Evolutionary conservation across 129 eudicot genomes (phyloP).

Genomic region (Centella asiatica): DNA sequence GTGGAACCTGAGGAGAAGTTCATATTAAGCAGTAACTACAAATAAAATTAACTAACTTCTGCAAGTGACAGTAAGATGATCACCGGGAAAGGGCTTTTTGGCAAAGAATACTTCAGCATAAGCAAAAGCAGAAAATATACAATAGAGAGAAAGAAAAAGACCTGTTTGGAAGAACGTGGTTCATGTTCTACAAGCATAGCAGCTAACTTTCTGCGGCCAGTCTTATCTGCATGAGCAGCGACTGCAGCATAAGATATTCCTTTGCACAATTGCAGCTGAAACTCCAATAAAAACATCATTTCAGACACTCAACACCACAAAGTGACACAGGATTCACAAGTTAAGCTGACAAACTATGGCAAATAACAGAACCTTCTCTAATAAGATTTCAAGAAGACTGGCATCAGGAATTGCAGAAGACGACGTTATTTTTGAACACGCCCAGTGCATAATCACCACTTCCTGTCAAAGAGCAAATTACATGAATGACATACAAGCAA

Average conservation of each 20-base stretch:
- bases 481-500: background rate
- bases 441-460: conserved; percentile 98
- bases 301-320: conserved; percentile 14
- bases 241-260: conserved; percentile 98
- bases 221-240: conserved; percentile 98
- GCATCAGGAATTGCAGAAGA: conserved; percentile 68
- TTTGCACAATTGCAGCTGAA: conserved; percentile 82
- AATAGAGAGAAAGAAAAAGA: conserved; percentile 12
- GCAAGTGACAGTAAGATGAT: background rate
- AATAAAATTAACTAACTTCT: background rate
- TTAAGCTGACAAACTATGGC: background rate
- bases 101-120: background rate
- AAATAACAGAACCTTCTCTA: conserved; percentile 55
- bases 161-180: conserved; percentile 97
- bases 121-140: background rate
- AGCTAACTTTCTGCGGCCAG: conserved; percentile 89
- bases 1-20: conserved; percentile 62
- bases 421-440: conserved; percentile 76
- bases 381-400: conserved; percentile 66
- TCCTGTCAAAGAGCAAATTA: conserved; percentile 43
- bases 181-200: conserved; percentile 98
- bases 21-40: background rate
- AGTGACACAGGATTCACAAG: background rate
- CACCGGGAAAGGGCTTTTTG: background rate
- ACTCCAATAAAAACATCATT: conserved; percentile 10